Evolutionary conservation across 1,284 basidiomycete species (phyloP), one percentile per base, ranked within the genome.

Genomic region (Marasmius fiardii): DNA sequence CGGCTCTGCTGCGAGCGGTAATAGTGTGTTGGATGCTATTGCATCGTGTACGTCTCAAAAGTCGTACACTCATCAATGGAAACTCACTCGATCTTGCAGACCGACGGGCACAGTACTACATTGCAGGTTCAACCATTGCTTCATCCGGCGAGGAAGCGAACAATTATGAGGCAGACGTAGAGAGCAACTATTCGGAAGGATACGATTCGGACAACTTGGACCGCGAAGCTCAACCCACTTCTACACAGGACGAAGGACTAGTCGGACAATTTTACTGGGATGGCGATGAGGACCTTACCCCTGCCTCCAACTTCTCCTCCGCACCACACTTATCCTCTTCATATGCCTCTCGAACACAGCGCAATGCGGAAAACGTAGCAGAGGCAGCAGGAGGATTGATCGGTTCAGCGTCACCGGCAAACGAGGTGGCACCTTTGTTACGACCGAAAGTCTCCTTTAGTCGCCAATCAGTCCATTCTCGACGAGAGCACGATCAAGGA

Each of bases 41-140:
- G 50, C 52, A 41, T 50, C 57, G 7, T 54, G 55, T 47, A 4
- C 41, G 53, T 47, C 41, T 49, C 8, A 14, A 48, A 20, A 20
- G 18, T n/a, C n/a, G n/a, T 21, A 11, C 18, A 4, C 26, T 31
- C 26, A 14, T 20, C n/a, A 10, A 35, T 43, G 1, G 16, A 52
- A 43, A 54, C 12, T 47, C 6, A 53, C 52, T 50, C 21, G 48
- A 16, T 11, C 54, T 21, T 57, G n/a, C 57, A 88, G 86, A 88
- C 66, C 80, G 80, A 51, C 80, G 85, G 39, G 70, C 83, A 2
- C 83, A 86, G 64, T 83, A 80, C 61, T 77, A 88, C 6, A 74
- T 80, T 33, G 81, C 82, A 26, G 82, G 79, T 51, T 82, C 84
- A 12, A 76, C 77, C 47, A 77, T 85, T 12, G 78, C 77, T 24